Percentiles rank a stretch among this genome's conserved stretches.
Conservation (phyloP, 140 eudicot genomes). For the Flaveria floridana region DNA sequence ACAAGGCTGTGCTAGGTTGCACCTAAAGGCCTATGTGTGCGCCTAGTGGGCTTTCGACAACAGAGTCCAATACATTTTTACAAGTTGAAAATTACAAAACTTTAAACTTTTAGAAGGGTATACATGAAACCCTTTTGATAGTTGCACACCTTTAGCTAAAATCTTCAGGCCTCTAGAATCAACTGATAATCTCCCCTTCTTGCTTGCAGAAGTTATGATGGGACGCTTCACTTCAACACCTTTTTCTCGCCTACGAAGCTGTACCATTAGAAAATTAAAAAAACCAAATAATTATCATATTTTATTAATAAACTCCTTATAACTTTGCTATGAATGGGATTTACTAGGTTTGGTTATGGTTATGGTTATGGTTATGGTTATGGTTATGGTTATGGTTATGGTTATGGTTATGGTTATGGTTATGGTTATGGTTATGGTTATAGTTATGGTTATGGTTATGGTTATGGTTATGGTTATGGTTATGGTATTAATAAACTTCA, state of each 20-base stretch:
- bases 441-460: no score
- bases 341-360: no score
- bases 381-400: no score
- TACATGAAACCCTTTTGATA: background rate
- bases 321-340: no score
- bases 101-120: background rate
- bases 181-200: conserved; percentile 18
- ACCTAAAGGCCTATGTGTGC: no score
- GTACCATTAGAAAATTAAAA: conserved; percentile 24
- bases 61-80: background rate
- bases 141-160: conserved; percentile 28
- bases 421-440: no score
- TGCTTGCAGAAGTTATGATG: conserved; percentile 16
- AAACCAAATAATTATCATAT: background rate
- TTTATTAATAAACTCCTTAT: background rate
- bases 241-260: conserved; percentile 35
- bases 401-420: no score
- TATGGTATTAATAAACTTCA: background rate
- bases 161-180: background rate
- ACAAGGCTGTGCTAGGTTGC: no score
- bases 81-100: background rate
- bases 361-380: no score
- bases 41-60: no score
- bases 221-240: conserved; percentile 5
- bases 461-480: no score